Evolutionary conservation across 805 yeast species (phyloP).

Genomic region (Candida coleopterorum): DNA sequence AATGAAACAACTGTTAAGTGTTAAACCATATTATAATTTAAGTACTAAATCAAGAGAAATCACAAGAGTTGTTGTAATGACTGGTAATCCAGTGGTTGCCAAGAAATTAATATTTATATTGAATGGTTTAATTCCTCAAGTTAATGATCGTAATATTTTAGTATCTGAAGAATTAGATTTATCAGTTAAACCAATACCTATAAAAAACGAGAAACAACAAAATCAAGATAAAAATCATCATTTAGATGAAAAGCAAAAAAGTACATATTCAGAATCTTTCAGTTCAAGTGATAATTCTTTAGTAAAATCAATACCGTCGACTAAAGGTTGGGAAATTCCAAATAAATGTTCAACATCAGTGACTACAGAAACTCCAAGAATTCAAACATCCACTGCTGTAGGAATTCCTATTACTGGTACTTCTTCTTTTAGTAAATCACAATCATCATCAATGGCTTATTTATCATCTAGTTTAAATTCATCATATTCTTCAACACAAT

Average conservation of each 20-base stretch:
- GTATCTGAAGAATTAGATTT: neutral
- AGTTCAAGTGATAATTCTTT: conserved; percentile 21
- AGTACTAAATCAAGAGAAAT: conserved; percentile 22
- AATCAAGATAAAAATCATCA: too few species aligned
- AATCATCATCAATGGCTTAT: conserved; percentile 33
- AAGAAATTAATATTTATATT: conserved; percentile 52
- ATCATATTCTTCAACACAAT: conserved; percentile 32
- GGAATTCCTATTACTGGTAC: conserved; percentile 11
- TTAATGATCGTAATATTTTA: neutral
- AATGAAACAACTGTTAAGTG: conserved; percentile 27
- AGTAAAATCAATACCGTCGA: conserved; percentile 22
- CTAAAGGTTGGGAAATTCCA: conserved; percentile 47
- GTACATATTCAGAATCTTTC: neutral
- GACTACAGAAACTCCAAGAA: conserved; percentile 9
- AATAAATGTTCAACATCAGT: conserved; percentile 26
- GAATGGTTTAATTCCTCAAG: conserved; percentile 42
- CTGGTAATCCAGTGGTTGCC: conserved; percentile 57
- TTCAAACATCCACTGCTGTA: conserved; percentile 9
- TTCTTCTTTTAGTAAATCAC: neutral
- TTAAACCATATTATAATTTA: conserved; percentile 26
- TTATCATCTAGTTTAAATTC: conserved; percentile 38
- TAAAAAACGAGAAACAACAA: neutral
- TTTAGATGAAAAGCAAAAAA: too few species aligned
- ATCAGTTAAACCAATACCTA: conserved; percentile 1
- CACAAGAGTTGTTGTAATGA: conserved; percentile 51